Base-by-base conservation (phyloP, 2,329 filamentous ascomycete species). In the Fusarium udum region DNA sequence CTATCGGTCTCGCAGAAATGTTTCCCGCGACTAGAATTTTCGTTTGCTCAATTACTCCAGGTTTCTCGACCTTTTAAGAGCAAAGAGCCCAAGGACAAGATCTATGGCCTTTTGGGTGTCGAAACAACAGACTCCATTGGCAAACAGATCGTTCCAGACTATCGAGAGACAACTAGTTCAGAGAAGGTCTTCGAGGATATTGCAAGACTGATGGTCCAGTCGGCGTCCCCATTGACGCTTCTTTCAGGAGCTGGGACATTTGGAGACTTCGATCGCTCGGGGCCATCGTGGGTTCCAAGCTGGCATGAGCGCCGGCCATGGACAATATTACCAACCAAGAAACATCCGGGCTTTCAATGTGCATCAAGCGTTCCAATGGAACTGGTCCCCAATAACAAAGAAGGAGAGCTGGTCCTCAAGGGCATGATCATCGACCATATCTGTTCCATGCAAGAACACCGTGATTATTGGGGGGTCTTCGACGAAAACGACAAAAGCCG, bases 311-410 rank as follows among this genome's bases (percentile, higher is more conserved):
- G 3, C 15, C 26, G 52, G 1, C 22, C 13, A 0, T 56, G 53
- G 53, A 45, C 39, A 3, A 34, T 57, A 2, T 2, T 57, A 16
- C 53, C 53, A 7, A 57, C 53, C 3, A 5, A 34, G 13, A 7
- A 26, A 0, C 0, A 16, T 16, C 2, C 12, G 0, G 28, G 39
- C 0, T 57, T 57, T 2, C 13, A 16, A 1, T 57, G 53, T 12
- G 37, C 37, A 3, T 20, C 18, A 3, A 9, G 0, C 32, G 10
- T 22, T 22, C 0, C 16, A 11, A 13, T 45, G 9, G 39, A 45
- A 26, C 7, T 34, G 1, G 0, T 5, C 0, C 16, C 9, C 28
- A 3, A 4, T 0, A 4, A 1, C 0, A 15, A 45, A 3, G 9
- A 6, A 20, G 22, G 16, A 26, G 16, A 56, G 18, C 16, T 56